phyloP scores from a whole-genome alignment of 1,139 yeast genomes.

The Debaryomycetaceae sp. region DNA sequence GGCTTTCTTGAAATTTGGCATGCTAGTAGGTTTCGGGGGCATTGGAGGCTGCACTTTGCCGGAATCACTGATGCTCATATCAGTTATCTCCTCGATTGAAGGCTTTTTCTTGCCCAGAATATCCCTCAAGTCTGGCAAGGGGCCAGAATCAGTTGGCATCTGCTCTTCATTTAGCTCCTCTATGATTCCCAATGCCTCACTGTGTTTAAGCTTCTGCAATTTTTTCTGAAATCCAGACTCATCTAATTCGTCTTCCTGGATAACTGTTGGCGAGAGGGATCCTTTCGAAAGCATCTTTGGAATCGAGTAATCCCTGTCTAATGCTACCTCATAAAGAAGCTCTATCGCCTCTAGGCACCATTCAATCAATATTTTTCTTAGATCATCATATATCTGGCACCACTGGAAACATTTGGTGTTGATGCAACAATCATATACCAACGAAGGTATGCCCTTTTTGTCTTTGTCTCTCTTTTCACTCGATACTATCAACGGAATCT shows the following conservation, averaged over 20 bases:
- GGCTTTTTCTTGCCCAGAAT: slow-evolving; percentile 14
- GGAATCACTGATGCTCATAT: slow-evolving; percentile 14
- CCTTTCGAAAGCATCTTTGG: slow-evolving; percentile 70
- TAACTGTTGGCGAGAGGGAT: slow-evolving; percentile 33
- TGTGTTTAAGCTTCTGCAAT: slow-evolving; percentile 29
- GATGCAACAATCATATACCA: slow-evolving; percentile 75
- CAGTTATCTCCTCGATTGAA: slow-evolving; percentile 40
- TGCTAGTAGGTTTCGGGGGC: background rate
- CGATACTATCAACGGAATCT: slow-evolving; percentile 74
- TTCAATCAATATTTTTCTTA: slow-evolving; percentile 48
- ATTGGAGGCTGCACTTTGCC: slow-evolving; percentile 1
- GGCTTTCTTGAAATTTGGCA: background rate
- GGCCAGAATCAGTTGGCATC: slow-evolving; percentile 13
- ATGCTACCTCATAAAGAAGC: slow-evolving; percentile 36
- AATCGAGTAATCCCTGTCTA: slow-evolving; percentile 40
- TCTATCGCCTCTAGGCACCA: slow-evolving; percentile 73
- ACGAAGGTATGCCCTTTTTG: slow-evolving; percentile 63
- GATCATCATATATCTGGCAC: slow-evolving; percentile 52
- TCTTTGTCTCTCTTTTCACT: slow-evolving; percentile 54
- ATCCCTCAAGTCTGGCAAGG: slow-evolving; percentile 16
- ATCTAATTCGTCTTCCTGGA: slow-evolving; percentile 28
- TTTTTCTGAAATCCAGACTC: slow-evolving; percentile 31
- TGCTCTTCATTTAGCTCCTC: slow-evolving; percentile 29
- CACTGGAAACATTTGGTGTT: slow-evolving; percentile 59
- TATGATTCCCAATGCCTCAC: slow-evolving; percentile 41